Percentiles rank a stretch among this genome's conserved stretches.
These are phyloP conservation scores for Cladosporium sp. DNA, from an alignment of 2,329 filamentous ascomycete genomes.

Conservation along the genomic window DNA sequence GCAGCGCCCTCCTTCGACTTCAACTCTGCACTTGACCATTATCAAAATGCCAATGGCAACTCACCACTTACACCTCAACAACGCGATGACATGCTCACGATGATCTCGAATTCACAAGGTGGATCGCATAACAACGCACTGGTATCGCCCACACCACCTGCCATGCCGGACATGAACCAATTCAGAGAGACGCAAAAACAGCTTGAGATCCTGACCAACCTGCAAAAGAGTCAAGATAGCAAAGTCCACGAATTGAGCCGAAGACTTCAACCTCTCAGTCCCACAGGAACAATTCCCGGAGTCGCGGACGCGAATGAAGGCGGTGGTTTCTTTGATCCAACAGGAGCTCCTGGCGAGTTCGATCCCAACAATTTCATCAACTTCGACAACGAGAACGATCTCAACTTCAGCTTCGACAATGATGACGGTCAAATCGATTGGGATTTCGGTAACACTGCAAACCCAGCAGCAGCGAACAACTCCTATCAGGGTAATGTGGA, in stretches of 20 bases:
- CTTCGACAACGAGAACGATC: conserved; percentile 45
- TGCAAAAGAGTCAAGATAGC: conserved; percentile 74
- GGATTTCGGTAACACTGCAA: conserved; percentile 15
- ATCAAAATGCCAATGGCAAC: conserved; percentile 43
- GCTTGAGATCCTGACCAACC: conserved; percentile 70
- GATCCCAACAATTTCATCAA: conserved; percentile 58
- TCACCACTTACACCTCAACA: conserved; percentile 45
- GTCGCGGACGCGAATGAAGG: conserved; percentile 41
- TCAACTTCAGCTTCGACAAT: conserved; percentile 26
- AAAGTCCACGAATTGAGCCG: conserved; percentile 72
- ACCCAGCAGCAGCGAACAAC: neutral
- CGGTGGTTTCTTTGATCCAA: conserved; percentile 33
- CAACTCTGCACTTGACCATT: conserved; percentile 43
- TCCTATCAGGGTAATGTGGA: neutral
- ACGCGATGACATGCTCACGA: conserved; percentile 43
- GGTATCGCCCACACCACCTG: conserved; percentile 51
- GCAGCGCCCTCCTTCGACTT: conserved; percentile 41
- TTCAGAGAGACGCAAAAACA: conserved; percentile 69
- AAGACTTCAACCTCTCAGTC: conserved; percentile 73
- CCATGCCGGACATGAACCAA: conserved; percentile 55
- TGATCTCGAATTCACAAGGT: conserved; percentile 24
- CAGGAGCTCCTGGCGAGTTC: conserved; percentile 38
- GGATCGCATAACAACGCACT: conserved; percentile 52
- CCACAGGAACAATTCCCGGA: conserved; percentile 73
- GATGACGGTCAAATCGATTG: conserved; percentile 16